Conservation (phyloP, 345 rosid genomes). For the Murraya koenigii region DNA sequence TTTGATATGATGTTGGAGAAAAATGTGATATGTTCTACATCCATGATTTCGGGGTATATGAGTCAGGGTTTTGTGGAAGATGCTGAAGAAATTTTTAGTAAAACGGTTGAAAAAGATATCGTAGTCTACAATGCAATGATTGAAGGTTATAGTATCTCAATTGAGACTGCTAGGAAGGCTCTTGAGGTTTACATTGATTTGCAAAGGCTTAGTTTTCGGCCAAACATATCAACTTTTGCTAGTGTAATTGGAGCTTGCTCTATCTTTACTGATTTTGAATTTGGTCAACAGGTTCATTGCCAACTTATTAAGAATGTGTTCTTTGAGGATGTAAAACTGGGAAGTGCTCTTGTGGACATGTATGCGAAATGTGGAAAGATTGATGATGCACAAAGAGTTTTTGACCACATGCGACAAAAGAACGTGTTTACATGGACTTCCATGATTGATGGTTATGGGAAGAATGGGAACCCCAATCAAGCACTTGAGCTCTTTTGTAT, state of each 20-base stretch:
- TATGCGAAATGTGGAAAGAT: conserved; percentile 80
- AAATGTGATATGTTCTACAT: conserved; percentile 76
- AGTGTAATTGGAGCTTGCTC: conserved; percentile 90
- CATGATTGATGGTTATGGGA: conserved; percentile 95
- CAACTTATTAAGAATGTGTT: conserved; percentile 62
- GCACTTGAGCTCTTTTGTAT: conserved; percentile 64
- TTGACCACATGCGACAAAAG: conserved; percentile 58
- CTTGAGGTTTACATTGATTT: conserved; percentile 54
- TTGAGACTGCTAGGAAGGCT: conserved; percentile 51
- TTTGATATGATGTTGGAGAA: conserved; percentile 65
- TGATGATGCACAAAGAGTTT: conserved; percentile 56
- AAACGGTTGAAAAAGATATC: conserved; percentile 54
- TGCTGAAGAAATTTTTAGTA: conserved; percentile 61
- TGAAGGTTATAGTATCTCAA: conserved; percentile 79
- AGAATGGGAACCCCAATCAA: conserved; percentile 67
- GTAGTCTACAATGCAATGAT: conserved; percentile 94
- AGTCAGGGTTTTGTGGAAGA: conserved; percentile 49
- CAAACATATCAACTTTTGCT: conserved; percentile 71
- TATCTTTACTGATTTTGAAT: conserved; percentile 50
- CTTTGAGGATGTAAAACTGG: conserved; percentile 55
- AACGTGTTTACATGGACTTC: conserved; percentile 95
- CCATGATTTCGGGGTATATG: conserved; percentile 92
- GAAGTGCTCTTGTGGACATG: conserved; percentile 92
- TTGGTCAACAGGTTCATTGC: conserved; percentile 71
- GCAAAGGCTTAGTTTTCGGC: conserved; percentile 59